Percentiles rank a stretch among this genome's conserved stretches.
phyloP scores from a whole-genome alignment of 2,329 filamentous ascomycete genomes.

The Hymenoscyphus repandus region DNA sequence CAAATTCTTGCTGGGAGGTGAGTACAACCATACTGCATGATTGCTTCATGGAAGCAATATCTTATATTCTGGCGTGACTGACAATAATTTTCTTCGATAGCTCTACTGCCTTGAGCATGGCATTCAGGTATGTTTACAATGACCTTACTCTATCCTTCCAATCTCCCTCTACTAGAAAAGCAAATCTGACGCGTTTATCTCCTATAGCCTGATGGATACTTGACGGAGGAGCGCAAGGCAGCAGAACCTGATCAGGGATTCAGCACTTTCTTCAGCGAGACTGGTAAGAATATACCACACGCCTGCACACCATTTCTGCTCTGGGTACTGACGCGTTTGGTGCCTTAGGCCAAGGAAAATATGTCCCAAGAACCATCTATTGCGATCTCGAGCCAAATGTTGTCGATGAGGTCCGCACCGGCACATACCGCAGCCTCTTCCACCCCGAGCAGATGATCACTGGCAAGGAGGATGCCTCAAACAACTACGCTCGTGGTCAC shows the following conservation, averaged over 20 bases:
- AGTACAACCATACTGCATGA: conserved; percentile 36
- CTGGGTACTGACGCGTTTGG: conserved; percentile 1
- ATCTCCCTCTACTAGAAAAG: neutral
- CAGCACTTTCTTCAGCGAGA: conserved; percentile 99
- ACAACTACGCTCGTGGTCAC: conserved; percentile 99
- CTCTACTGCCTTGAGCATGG: conserved; percentile 99
- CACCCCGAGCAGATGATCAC: conserved; percentile 99
- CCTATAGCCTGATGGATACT: conserved; percentile 87
- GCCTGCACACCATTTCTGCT: neutral
- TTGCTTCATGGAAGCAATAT: neutral
- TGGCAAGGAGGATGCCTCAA: conserved; percentile 99
- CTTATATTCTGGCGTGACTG: conserved; percentile 14
- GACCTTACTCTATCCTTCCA: neutral
- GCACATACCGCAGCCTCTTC: conserved; percentile 92
- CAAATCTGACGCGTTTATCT: conserved; percentile 31
- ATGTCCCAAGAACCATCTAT: conserved; percentile 98
- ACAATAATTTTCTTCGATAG: conserved; percentile 45
- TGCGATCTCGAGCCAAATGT: conserved; percentile 99
- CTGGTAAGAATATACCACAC: conserved; percentile 59
- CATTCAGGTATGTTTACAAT: conserved; percentile 71
- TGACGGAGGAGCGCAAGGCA: conserved; percentile 96
- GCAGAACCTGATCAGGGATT: conserved; percentile 93
- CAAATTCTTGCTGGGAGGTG: conserved; percentile 99
- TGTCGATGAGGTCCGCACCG: conserved; percentile 97
- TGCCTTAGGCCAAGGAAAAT: conserved; percentile 84